A percentile compares a stretch with the other conserved stretches of the same genome.
Conservation (phyloP, 805 yeast species). For the Metschnikowia continentalis region DNA sequence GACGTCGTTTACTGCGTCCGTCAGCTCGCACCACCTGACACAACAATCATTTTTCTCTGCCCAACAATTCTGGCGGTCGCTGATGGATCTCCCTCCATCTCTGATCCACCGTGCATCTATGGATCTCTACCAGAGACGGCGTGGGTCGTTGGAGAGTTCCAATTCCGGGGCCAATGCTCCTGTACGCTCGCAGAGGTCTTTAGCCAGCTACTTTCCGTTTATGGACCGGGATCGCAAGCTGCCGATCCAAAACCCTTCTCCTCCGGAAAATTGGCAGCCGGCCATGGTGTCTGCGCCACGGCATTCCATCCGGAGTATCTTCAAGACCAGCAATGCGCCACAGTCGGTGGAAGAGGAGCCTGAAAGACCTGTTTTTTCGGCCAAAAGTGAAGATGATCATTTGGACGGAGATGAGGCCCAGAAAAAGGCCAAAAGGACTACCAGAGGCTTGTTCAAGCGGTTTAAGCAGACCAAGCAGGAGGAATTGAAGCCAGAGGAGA, state of each 20-base stretch:
- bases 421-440: conserved; percentile 22
- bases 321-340: conserved; percentile 19
- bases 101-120: conserved; percentile 28
- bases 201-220: conserved; percentile 39
- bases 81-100: conserved; percentile 34
- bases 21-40: conserved; percentile 36
- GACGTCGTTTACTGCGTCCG: conserved; percentile 40
- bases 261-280: conserved; percentile 1
- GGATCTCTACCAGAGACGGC: conserved; percentile 28
- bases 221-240: conserved; percentile 17
- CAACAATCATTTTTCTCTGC: conserved; percentile 44
- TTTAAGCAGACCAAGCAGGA: conserved; percentile 26
- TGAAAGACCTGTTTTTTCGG: not conserved
- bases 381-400: not conserved
- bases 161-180: conserved; percentile 15
- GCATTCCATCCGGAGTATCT: conserved; percentile 33
- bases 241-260: conserved; percentile 7
- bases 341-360: not conserved
- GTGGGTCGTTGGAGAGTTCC: conserved; percentile 31
- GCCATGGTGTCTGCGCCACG: conserved; percentile 19
- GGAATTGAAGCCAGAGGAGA: conserved; percentile 7
- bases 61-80: conserved; percentile 37
- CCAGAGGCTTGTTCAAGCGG: conserved; percentile 34
- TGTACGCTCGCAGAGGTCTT: conserved; percentile 19
- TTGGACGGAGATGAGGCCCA: conserved; percentile 5